Evolutionary conservation across 2,329 filamentous ascomycete species (phyloP), one percentile per base, ranked within the genome.

Genomic region (Cercospora sp.): DNA sequence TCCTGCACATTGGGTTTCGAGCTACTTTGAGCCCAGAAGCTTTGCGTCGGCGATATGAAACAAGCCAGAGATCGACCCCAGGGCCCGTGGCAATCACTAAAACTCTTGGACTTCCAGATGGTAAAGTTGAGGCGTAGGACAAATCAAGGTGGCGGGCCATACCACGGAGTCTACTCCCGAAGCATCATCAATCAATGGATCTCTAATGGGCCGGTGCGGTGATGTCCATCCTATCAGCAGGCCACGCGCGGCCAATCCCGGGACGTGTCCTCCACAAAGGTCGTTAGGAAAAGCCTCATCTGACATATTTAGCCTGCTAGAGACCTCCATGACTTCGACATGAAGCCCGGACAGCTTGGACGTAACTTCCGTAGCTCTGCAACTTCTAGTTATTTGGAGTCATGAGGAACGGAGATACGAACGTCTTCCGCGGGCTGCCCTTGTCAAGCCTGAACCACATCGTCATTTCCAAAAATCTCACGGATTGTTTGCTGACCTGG

Each of bases 211-310:
- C 40, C 26, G 26, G 21, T 51, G 40, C 60, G 10, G 13, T 30
- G 40, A 51, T 51, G 60, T 40, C 18, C 40, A 16, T 49, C 60
- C 60, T 62, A 62, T 62, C 60, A 62, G 37, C 60, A 45, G 60
- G 43, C 37, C 60, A 21, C 26, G 60, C 60, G 37, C 53, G 53
- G 30, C 53, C 53, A 58, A 58, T 30, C n/a, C 53, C 53, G 26
- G 53, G 16, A 58, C 12, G 26, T 58, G 26, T 30, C 26, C 18
- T 16, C 53, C 53, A 32, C 7, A 32, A 58, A 18, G 30, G 26
- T 58, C 30, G 53, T 58, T 16, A 18, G 53, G 16, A 58, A 58
- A 58, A 32, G 60, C 40, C 60, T 28, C 40, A 51, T 49, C 21
- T 51, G 40, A 49, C 60, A 49, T 32, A 34, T 58, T 34, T 58